phyloP scores from a whole-genome alignment of 73 alveolate species.

The Tetrahymena thermophila region DNA sequence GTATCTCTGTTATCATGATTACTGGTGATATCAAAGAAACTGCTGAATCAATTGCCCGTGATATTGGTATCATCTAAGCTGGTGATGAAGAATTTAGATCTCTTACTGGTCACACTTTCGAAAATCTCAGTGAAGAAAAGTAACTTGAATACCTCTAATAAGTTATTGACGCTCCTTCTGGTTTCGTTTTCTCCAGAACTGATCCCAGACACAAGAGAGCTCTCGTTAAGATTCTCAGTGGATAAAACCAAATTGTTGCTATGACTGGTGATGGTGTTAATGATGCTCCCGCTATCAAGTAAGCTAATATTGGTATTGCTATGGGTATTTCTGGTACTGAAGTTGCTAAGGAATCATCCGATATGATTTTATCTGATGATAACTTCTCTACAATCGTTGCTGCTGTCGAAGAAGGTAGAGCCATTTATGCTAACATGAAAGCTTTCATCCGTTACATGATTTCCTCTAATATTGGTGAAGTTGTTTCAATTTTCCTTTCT shows the following conservation, averaged over 20 bases:
- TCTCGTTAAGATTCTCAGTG: conserved; percentile 61
- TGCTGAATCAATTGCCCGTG: conserved; percentile 92
- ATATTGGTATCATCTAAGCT: conserved; percentile 67
- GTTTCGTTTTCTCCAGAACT: conserved; percentile 80
- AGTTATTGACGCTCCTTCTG: conserved; percentile 38
- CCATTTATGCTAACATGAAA: conserved; percentile 97
- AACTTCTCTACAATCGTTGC: conserved; percentile 96
- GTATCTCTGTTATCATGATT: conserved; percentile 94
- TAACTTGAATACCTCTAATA: conserved; percentile 7
- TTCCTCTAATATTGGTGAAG: conserved; percentile 98
- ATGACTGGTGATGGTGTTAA: conserved; percentile 99
- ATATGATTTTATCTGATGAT: conserved; percentile 97
- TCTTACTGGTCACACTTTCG: conserved; percentile 73
- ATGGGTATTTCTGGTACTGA: conserved; percentile 99
- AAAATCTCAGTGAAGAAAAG: conserved; percentile 47
- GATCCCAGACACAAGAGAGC: conserved; percentile 91
- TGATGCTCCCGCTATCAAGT: conserved; percentile 99
- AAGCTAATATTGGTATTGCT: conserved; percentile 98
- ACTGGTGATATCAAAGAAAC: conserved; percentile 96
- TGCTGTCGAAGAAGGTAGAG: conserved; percentile 99
- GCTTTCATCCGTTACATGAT: conserved; percentile 97
- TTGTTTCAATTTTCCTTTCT: conserved; percentile 94
- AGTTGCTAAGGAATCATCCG: conserved; percentile 99
- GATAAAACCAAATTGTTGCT: conserved; percentile 78
- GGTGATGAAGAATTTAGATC: conserved; percentile 39